Evolutionary conservation across 2,329 filamentous ascomycete species (phyloP).

Genomic region (Rutstroemia sydowiana): DNA sequence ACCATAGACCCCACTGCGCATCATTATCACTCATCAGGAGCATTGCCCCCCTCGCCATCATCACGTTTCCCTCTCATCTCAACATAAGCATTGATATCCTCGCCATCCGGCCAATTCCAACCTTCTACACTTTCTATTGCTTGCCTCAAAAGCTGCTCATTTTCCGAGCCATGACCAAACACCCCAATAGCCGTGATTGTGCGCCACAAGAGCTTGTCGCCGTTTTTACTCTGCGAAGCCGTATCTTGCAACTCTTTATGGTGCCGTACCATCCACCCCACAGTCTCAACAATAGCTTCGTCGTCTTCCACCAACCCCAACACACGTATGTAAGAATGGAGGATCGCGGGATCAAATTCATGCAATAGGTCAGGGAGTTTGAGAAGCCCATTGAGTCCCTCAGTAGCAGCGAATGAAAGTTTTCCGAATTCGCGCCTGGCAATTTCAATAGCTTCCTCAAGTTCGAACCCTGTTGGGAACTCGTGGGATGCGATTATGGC

Average conservation of each 20-base stretch:
- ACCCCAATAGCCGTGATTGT: too few species aligned
- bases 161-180: too few species aligned
- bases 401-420: slow-evolving; percentile 15
- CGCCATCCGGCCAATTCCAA: too few species aligned
- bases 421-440: slow-evolving; percentile 28
- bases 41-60: too few species aligned
- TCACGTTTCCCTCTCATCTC: too few species aligned
- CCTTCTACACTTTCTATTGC: too few species aligned
- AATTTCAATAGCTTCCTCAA: slow-evolving; percentile 22
- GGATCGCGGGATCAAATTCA: slow-evolving; percentile 38
- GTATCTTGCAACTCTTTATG: slow-evolving; percentile 30
- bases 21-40: too few species aligned
- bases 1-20: too few species aligned
- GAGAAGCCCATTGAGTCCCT: slow-evolving; percentile 3
- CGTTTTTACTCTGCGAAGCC: too few species aligned
- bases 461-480: background rate
- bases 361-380: slow-evolving; percentile 32
- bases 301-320: slow-evolving; percentile 55
- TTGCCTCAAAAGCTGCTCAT: too few species aligned
- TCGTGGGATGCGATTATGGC: slow-evolving; percentile 19
- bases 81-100: too few species aligned
- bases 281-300: slow-evolving; percentile 46
- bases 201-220: too few species aligned
- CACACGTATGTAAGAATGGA: slow-evolving; percentile 56
- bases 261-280: slow-evolving; percentile 53